Conservation (phyloP, 345 rosid genomes). For the Aquilaria malaccensis region DNA sequence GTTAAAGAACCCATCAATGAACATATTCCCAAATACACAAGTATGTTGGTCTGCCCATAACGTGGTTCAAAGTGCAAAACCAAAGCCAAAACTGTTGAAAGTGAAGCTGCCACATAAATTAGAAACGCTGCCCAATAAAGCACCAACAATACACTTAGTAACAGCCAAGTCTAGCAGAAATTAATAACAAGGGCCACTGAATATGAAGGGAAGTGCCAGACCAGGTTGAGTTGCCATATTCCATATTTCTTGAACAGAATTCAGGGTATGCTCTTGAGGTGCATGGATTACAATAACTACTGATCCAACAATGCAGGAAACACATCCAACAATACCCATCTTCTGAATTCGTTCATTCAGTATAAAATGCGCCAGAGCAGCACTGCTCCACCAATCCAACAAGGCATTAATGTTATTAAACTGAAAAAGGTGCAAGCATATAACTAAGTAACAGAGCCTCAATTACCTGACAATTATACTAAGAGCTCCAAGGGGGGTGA, state of each 20-base stretch:
- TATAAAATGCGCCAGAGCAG: slow-evolving; percentile 80
- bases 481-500: slow-evolving; percentile 88
- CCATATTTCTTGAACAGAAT: slow-evolving; percentile 81
- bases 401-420: slow-evolving; percentile 11
- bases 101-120: slow-evolving; percentile 53
- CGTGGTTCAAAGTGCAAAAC: slow-evolving; percentile 81
- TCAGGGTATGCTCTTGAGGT: slow-evolving; percentile 77
- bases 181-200: slow-evolving; percentile 7
- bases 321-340: slow-evolving; percentile 84
- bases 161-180: neutral
- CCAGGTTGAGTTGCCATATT: slow-evolving; percentile 80
- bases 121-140: slow-evolving; percentile 63
- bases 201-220: slow-evolving; percentile 11
- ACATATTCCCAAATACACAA: slow-evolving; percentile 85
- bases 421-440: neutral
- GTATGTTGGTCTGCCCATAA: slow-evolving; percentile 72
- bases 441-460: slow-evolving; percentile 1
- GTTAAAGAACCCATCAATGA: slow-evolving; percentile 82
- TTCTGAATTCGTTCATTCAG: slow-evolving; percentile 64
- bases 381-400: slow-evolving; percentile 36
- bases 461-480: slow-evolving; percentile 82
- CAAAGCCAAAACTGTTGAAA: slow-evolving; percentile 66
- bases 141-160: slow-evolving; percentile 7
- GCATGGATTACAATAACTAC: slow-evolving; percentile 85
- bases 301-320: slow-evolving; percentile 82